phyloP scores from a whole-genome alignment of 305 asterid species.

The Fraxinus sp. region DNA sequence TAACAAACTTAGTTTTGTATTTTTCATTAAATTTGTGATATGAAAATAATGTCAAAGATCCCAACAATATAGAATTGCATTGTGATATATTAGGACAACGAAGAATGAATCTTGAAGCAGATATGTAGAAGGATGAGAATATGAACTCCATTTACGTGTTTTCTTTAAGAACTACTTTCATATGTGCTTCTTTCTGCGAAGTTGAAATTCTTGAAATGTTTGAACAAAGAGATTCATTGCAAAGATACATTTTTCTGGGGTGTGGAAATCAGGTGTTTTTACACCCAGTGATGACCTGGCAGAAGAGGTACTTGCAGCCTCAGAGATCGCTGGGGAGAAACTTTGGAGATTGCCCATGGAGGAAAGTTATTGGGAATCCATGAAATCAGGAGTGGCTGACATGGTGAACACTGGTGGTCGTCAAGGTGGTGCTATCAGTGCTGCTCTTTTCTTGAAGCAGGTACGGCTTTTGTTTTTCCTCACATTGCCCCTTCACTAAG shows the following conservation, averaged over 20 bases:
- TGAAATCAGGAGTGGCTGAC: constrained; percentile 96
- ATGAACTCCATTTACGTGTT: neutral
- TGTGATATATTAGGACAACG: constrained; percentile 3
- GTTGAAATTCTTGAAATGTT: neutral
- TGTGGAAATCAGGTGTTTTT: constrained; percentile 54
- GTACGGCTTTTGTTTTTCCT: constrained; percentile 29
- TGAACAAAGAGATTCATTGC: neutral
- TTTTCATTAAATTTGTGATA: neutral
- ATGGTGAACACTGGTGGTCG: constrained; percentile 94
- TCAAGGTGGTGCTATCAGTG: constrained; percentile 86
- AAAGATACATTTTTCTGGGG: neutral
- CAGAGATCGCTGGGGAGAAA: constrained; percentile 72
- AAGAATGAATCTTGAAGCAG: neutral
- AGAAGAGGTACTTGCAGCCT: constrained; percentile 72
- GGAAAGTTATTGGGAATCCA: constrained; percentile 84
- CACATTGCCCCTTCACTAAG: neutral
- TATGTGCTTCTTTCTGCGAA: neutral
- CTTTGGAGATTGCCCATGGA: constrained; percentile 94
- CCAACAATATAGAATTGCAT: neutral
- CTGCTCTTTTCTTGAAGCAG: constrained; percentile 97
- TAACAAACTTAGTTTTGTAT: neutral
- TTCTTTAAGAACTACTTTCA: neutral
- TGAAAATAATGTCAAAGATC: neutral
- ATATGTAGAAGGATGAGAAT: neutral
- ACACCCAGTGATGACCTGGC: constrained; percentile 91